Evolutionary conservation across 2,329 filamentous ascomycete species (phyloP).

Genomic region (Aspergillus brasiliensis): DNA sequence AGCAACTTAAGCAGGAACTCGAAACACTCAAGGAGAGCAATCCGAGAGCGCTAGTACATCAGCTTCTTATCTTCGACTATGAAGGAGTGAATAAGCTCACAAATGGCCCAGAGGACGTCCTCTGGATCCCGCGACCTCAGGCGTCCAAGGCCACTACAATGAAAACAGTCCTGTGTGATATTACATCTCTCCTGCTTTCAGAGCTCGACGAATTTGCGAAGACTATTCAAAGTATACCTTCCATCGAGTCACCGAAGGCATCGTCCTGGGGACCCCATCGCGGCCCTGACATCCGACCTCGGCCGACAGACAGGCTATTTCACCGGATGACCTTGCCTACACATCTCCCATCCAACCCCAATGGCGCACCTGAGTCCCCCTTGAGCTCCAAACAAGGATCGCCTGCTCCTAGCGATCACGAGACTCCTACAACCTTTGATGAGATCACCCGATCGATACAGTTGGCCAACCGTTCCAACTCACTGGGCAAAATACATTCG

Average conservation of each 20-base stretch:
- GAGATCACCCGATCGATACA: conserved; percentile 52
- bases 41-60: conserved; percentile 74
- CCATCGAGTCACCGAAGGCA: conserved; percentile 72
- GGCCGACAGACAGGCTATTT: conserved; percentile 59
- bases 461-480: conserved; percentile 39
- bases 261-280: conserved; percentile 51
- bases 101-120: conserved; percentile 62
- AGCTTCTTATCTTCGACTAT: conserved; percentile 79
- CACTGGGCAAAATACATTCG: conserved; percentile 39
- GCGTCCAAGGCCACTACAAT: conserved; percentile 76
- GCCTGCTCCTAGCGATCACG: conserved; percentile 39
- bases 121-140: conserved; percentile 68
- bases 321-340: conserved; percentile 81
- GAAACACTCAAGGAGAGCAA: conserved; percentile 72
- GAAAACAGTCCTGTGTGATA: conserved; percentile 77
- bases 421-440: conserved; percentile 58
- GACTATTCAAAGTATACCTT: conserved; percentile 70
- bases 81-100: conserved; percentile 58
- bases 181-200: conserved; percentile 71
- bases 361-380: conserved; percentile 39
- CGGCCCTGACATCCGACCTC: conserved; percentile 49
- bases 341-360: conserved; percentile 51
- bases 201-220: conserved; percentile 75
- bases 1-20: conserved; percentile 61
- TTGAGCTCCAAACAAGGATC: conserved; percentile 39